phyloP scores from a whole-genome alignment of 306 rosid species.

The Cicer yamashitae region DNA sequence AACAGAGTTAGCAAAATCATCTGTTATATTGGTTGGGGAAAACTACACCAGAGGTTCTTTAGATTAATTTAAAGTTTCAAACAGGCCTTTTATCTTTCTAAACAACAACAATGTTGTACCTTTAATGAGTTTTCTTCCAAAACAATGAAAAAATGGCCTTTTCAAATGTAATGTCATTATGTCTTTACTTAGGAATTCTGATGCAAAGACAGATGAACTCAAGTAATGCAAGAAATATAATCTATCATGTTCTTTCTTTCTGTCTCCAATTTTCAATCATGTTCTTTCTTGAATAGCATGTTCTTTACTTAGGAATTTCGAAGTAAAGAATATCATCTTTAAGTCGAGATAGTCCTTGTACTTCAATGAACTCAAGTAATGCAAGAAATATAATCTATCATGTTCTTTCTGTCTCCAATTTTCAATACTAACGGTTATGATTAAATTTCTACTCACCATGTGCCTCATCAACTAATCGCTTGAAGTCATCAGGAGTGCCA shows the following conservation, averaged over 20 bases:
- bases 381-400: background rate
- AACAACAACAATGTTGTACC: background rate
- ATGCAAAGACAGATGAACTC: background rate
- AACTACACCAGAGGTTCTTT: too few species aligned
- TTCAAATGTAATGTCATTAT: too few species aligned
- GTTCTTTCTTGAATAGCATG: too few species aligned
- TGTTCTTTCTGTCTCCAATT: constrained; percentile 6
- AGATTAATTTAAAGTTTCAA: too few species aligned
- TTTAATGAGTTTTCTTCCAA: background rate
- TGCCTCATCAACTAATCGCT: constrained; percentile 96
- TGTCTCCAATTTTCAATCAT: background rate
- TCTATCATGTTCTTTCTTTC: constrained; percentile 17
- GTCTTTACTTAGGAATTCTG: too few species aligned
- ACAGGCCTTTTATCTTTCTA: too few species aligned
- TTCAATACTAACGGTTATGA: background rate
- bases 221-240: background rate
- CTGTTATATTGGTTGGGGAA: background rate
- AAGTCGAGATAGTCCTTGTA: background rate
- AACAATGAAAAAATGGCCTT: too few species aligned
- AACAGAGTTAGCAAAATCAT: constrained; percentile 37
- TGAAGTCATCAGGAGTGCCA: constrained; percentile 97
- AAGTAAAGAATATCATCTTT: too few species aligned
- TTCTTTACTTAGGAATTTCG: too few species aligned
- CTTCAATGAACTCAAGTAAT: background rate
- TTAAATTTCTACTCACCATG: constrained; percentile 58